phyloP scores from a whole-genome alignment of 2,329 filamentous ascomycete species.

The Stagonosporopsis tanaceti region DNA sequence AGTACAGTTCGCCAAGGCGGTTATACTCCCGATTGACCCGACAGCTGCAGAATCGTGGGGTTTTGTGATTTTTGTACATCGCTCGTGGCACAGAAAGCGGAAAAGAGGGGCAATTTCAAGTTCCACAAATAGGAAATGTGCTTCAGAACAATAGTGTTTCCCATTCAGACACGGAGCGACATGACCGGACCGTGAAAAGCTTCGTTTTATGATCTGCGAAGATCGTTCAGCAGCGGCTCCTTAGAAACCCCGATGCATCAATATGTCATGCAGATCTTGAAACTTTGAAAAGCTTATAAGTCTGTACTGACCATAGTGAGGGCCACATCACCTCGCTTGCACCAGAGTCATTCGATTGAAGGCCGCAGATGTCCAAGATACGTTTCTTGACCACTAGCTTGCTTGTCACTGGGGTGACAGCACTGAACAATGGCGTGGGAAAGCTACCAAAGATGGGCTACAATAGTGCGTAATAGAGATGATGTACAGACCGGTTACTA shows the following conservation, averaged over 20 bases:
- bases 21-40: neutral
- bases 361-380: neutral
- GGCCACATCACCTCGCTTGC: neutral
- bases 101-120: neutral
- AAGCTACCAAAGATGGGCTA: constrained; percentile 21
- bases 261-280: neutral
- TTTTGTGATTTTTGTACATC: neutral
- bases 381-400: neutral
- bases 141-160: neutral
- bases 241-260: no score
- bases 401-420: neutral
- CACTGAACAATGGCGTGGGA: constrained; percentile 15
- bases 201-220: neutral
- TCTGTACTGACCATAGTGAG: neutral
- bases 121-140: constrained; percentile 3
- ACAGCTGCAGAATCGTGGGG: neutral
- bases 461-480: neutral
- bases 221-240: neutral
- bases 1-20: neutral
- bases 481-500: neutral
- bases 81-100: neutral
- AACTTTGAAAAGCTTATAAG: neutral
- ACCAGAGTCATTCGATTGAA: neutral
- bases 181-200: neutral
- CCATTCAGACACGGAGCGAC: neutral